phyloP scores from a whole-genome alignment of 2,329 filamentous ascomycete species.

The Exophiala spinifera region DNA sequence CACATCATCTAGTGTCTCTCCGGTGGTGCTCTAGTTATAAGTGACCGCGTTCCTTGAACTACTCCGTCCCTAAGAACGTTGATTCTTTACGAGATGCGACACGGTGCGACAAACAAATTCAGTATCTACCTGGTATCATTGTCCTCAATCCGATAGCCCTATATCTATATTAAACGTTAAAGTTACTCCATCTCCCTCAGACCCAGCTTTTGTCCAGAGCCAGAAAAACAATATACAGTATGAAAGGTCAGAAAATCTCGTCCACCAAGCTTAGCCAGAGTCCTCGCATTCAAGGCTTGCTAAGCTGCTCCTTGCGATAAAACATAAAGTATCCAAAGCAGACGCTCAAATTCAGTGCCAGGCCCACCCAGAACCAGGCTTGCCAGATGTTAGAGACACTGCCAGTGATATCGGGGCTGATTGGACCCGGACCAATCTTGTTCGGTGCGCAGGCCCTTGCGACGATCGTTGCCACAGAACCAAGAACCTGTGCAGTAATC shows the following conservation, averaged over 20 bases:
- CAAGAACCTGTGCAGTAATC: slow-evolving; percentile 60
- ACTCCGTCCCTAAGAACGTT: neutral
- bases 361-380: slow-evolving; percentile 60
- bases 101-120: no score
- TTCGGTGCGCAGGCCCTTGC: slow-evolving; percentile 61
- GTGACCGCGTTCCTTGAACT: neutral
- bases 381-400: slow-evolving; percentile 46
- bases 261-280: neutral
- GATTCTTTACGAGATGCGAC: neutral
- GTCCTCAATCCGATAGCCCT: neutral
- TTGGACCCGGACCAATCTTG: slow-evolving; percentile 57
- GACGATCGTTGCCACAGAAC: slow-evolving; percentile 60
- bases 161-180: neutral
- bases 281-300: slow-evolving; percentile 35
- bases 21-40: neutral
- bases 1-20: no score
- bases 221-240: neutral
- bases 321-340: slow-evolving; percentile 56
- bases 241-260: neutral
- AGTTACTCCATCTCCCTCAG: no score
- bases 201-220: neutral
- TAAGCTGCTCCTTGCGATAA: slow-evolving; percentile 46
- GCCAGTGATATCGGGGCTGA: slow-evolving; percentile 61
- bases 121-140: no score
- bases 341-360: slow-evolving; percentile 57